Base-by-base conservation (phyloP, 306 rosid genomes). In the Calophaca sinica region DNA sequence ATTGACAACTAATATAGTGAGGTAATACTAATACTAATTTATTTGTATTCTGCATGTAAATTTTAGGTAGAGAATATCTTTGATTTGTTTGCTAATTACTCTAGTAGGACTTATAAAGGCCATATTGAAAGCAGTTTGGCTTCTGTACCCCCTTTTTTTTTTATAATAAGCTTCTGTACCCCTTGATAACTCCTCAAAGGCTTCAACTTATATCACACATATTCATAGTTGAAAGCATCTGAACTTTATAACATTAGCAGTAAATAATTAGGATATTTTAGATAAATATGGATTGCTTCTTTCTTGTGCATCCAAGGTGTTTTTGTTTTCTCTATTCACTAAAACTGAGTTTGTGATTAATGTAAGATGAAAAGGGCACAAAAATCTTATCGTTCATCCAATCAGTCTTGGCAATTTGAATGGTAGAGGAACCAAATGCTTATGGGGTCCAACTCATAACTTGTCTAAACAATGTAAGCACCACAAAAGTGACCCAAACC, bases 391-490 rank as follows among this genome's bases (percentile, higher is more conserved):
- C 26, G 11, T 13, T 38, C 9, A 62, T 52, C 68, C 81, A 77
- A 35, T 42, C 32, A 33, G 50, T 55, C 31, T 46, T 5, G 13
- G 52, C 31, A 59, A 74, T 80, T 68, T 51, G 73, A 74, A 68
- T 57, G 80, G 75, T 41, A 74, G 20, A 44, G 77, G 70, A 79
- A 80, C 62, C 64, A 33, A 71, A 84, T 75, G 83, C 80, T 67
- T 73, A 59, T 71, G 79, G 83, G 42, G 20, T 72, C 69, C 84
- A 78, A 83, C 80, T 83, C 74, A 87, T 57, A 49, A 70, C 65
- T 52, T 68, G 45, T 67, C 78, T 58, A 60, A 79, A 62, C 52
- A 80, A 75, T 68, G 68, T 39, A 68, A 49, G 60, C 83, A 79
- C 69, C 48, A 72, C 58, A 52, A 80, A 62, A 78, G 77, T 62